Evolutionary conservation across 257 asterid genomes (phyloP), one percentile per base, ranked within the genome.

Genomic region (Voacanga thouarsii): DNA sequence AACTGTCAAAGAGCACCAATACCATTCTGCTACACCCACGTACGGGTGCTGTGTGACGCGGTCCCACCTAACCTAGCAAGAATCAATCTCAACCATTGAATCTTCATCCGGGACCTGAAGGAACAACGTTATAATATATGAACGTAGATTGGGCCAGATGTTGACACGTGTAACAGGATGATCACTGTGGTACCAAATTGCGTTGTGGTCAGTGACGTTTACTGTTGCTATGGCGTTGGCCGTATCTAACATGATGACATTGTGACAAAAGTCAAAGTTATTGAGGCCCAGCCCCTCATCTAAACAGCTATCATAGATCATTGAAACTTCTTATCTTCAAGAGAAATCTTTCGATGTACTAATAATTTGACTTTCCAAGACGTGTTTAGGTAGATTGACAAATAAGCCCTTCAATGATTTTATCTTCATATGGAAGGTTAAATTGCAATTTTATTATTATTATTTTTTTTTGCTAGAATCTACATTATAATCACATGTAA

Each of bases 151-250:
- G 12, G 43, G 12, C 44, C 47, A 68, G 16, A 33, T 67, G 57
- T 28, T 30, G 74, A 12, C 45, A 76, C 69, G 75, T 41, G 5
- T 24, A 14, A 1, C 28, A 0, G 11, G 19, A 55, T 19, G 49
- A 12, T 72, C 7, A 19, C 6, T 12, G 3, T n/a, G 41, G 24
- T 76, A 6, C 64, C 33, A 53, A 49, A 39, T 50, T 79, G 63
- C 51, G 56, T 57, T 28, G 80, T 47, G 55, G 79, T 26, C 14
- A 28, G 57, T 82, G 85, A 82, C 80, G 85, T 74, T 37, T 63
- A 28, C 45, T 28, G 11, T 65, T 56, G 2, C n/a, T n/a, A n/a
- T n/a, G n/a, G n/a, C 0, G 24, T 56, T 57, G 12, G 30, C n/a
- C 1, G 51, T 8, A 47, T 11, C 51, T 8, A 47, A 47, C 51